Percentiles rank a stretch among this genome's conserved stretches.
Conservation (phyloP, 768 basidiomycete species). For the Inosperma sp. region DNA sequence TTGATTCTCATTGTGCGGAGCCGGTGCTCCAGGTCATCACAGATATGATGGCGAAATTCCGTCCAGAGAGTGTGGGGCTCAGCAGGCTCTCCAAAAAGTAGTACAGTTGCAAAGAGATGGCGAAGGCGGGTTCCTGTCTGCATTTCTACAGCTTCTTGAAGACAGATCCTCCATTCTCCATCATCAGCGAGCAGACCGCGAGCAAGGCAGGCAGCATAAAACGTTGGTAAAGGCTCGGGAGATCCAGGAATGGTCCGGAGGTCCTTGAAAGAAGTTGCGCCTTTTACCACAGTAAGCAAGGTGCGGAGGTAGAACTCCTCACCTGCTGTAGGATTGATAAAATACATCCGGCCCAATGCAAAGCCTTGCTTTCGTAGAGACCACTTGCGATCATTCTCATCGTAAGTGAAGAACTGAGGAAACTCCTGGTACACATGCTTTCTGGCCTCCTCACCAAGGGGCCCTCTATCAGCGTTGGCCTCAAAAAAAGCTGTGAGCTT, state of each 20-base stretch:
- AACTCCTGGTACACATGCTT: conserved; percentile 31
- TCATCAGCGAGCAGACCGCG: conserved; percentile 37
- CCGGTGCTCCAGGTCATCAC: conserved; percentile 34
- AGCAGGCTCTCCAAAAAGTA: conserved; percentile 26
- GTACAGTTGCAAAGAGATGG: conserved; percentile 36
- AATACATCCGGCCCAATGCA: conserved; percentile 41
- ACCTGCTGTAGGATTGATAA: conserved; percentile 30
- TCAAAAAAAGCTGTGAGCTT: conserved; percentile 30
- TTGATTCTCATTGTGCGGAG: conserved; percentile 15
- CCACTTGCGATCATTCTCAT: conserved; percentile 24
- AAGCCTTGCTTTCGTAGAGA: conserved; percentile 18
- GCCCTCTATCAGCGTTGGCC: conserved; percentile 21
- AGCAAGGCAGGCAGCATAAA: conserved; percentile 34
- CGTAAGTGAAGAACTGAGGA: conserved; percentile 20
- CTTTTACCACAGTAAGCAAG: conserved; percentile 36
- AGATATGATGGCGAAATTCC: conserved; percentile 31
- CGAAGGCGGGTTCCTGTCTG: conserved; percentile 34
- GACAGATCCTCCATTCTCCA: conserved; percentile 37
- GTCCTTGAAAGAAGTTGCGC: conserved; percentile 28
- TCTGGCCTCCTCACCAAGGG: conserved; percentile 5
- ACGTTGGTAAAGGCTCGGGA: conserved; percentile 22
- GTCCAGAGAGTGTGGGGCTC: conserved; percentile 37
- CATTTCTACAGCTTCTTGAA: conserved; percentile 36
- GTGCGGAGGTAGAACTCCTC: conserved; percentile 39
- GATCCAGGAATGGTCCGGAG: conserved; percentile 18